These are phyloP conservation scores for Starmera dryadoides DNA, from an alignment of 805 yeast species.

Conservation along the genomic window DNA sequence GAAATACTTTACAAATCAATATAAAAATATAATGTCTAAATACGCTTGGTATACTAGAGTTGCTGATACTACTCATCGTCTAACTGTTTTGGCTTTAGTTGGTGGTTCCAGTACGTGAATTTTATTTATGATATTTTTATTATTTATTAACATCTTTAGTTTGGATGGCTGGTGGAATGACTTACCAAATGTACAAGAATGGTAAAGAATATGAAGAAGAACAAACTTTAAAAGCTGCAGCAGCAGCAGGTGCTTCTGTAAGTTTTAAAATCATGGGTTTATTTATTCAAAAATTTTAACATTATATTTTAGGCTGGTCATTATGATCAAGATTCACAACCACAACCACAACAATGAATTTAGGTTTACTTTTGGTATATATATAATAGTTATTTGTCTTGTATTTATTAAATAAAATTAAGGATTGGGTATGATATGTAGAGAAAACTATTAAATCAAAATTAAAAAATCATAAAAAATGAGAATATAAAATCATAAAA, in stretches of 20 bases:
- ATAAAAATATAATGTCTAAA: slow-evolving; percentile 29
- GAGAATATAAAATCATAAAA: too few species aligned
- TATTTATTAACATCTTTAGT: slow-evolving; percentile 11
- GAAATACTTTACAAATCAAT: too few species aligned
- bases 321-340: too few species aligned
- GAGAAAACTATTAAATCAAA: too few species aligned
- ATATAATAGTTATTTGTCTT: too few species aligned
- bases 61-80: slow-evolving; percentile 65
- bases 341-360: too few species aligned
- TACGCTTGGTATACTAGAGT: slow-evolving; percentile 74
- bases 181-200: slow-evolving; percentile 43
- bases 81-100: slow-evolving; percentile 58
- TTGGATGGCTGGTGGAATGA: slow-evolving; percentile 45
- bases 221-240: slow-evolving; percentile 11
- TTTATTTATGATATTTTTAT: background rate
- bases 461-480: too few species aligned
- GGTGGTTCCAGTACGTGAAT: slow-evolving; percentile 34
- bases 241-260: slow-evolving; percentile 1
- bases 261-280: background rate
- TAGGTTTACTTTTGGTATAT: too few species aligned
- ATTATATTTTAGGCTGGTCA: too few species aligned
- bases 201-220: slow-evolving; percentile 44
- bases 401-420: too few species aligned
- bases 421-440: too few species aligned
- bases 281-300: too few species aligned